Percentiles rank a stretch among this genome's conserved stretches.
These are phyloP conservation scores for Candida cerambycidarum DNA, from an alignment of 805 yeast genomes.

Conservation along the genomic window DNA sequence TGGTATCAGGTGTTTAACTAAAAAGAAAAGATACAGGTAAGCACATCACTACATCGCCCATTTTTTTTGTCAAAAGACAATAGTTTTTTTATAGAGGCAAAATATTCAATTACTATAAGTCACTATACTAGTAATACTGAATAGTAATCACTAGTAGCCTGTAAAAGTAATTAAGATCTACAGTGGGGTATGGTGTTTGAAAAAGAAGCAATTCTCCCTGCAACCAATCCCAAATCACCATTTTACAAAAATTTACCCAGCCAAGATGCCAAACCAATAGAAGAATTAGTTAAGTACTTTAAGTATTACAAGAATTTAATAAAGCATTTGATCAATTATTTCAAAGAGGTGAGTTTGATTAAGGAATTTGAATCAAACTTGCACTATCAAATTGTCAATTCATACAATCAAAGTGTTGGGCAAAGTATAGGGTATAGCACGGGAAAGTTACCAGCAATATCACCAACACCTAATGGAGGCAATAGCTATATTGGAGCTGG, in stretches of 20 bases:
- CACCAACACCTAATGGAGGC: not conserved
- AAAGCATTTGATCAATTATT: slow-evolving; percentile 35
- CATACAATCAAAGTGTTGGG: slow-evolving; percentile 24
- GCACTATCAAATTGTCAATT: slow-evolving; percentile 35
- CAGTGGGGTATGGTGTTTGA: slow-evolving; percentile 9
- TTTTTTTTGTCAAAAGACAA: too few relatives aligned
- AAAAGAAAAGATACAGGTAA: too few relatives aligned
- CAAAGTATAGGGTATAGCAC: not conserved
- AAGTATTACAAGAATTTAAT: slow-evolving; percentile 42
- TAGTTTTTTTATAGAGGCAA: too few relatives aligned
- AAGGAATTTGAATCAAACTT: slow-evolving; percentile 45
- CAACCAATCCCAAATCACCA: slow-evolving; percentile 36
- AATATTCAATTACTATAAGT: too few relatives aligned
- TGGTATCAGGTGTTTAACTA: not conserved
- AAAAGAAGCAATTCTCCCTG: slow-evolving; percentile 29
- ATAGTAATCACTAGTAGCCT: too few relatives aligned
- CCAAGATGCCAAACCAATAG: slow-evolving; percentile 39
- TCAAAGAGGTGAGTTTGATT: slow-evolving; percentile 46
- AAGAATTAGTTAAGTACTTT: slow-evolving; percentile 37
- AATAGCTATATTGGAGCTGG: not conserved
- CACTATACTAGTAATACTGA: too few relatives aligned
- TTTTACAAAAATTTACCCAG: slow-evolving; percentile 40
- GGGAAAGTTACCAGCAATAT: not conserved
- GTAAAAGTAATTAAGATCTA: not conserved
- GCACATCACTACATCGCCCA: too few relatives aligned